A percentile compares a stretch with the other conserved stretches of the same genome.
These are phyloP conservation scores for Neurospora sp. DNA, from an alignment of 495 filamentous ascomycete species.

Conservation along the genomic window DNA sequence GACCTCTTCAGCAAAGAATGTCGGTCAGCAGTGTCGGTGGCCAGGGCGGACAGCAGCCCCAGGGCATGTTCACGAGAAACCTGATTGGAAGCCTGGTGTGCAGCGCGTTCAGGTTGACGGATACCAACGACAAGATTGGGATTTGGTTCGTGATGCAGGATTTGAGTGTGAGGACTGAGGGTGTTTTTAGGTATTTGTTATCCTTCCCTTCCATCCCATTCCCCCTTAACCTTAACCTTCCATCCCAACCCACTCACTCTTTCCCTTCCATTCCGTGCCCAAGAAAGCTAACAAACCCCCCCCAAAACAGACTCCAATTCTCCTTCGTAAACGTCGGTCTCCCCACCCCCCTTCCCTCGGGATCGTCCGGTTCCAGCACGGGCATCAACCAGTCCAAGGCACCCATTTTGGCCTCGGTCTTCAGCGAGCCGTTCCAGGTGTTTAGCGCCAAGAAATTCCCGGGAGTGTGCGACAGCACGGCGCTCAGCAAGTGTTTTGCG, in stretches of 20 bases:
- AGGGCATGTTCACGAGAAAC: slow-evolving; percentile 93
- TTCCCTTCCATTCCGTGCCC: not conserved
- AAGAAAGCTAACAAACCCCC: not conserved
- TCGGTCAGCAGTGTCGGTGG: slow-evolving; percentile 21
- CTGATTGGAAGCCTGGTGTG: slow-evolving; percentile 88
- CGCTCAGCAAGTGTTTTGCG: slow-evolving; percentile 90
- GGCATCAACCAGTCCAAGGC: slow-evolving; percentile 62
- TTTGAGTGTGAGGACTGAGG: slow-evolving; percentile 87
- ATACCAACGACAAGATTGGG: slow-evolving; percentile 73
- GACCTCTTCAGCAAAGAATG: slow-evolving; percentile 17
- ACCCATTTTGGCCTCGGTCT: slow-evolving; percentile 44
- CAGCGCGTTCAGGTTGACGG: slow-evolving; percentile 78
- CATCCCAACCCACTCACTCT: not conserved
- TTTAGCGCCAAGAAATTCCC: slow-evolving; percentile 97
- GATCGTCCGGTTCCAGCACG: slow-evolving; percentile 12
- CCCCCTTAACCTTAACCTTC: not conserved
- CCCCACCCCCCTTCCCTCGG: slow-evolving; percentile 12
- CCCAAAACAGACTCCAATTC: slow-evolving; percentile 31
- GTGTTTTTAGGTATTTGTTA: slow-evolving; percentile 62
- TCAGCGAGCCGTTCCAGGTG: slow-evolving; percentile 85
- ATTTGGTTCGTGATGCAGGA: slow-evolving; percentile 98
- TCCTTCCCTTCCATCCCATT: not conserved
- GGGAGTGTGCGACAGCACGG: slow-evolving; percentile 88
- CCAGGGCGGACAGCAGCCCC: slow-evolving; percentile 29
- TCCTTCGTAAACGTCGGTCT: slow-evolving; percentile 75